Base-by-base conservation (phyloP, 116 monocot species). In the Cymodocea nodosa region DNA sequence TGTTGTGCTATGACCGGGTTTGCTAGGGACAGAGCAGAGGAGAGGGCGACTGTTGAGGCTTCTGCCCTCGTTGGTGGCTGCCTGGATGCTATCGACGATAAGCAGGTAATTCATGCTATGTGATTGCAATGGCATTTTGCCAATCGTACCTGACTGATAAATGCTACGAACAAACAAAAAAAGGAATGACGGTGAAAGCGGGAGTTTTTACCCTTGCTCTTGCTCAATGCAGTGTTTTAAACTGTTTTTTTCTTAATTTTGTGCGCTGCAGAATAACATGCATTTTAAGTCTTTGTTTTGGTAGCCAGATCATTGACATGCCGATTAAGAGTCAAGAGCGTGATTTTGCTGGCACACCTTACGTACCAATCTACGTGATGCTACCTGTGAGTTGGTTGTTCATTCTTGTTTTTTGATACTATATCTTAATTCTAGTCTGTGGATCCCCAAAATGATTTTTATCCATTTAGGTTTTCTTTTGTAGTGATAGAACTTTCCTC, bases 291-390 rank as follows among this genome's bases (percentile, higher is more conserved):
- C n/a, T 44, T 15, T 60, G 6, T 70, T 49, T 70, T 59, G 56
- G 17, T 50, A 60, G 59, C 22, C 59, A 70, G 70, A 49, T 70
- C 16, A 60, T 50, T 49, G 70, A 51, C 25, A 72, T 77, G 63
- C 51, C 63, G 50, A 69, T 62, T 19, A 75, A 61, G 50, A 67
- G 70, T 15, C 79, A 52, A 18, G 83, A 87, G 67, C 87, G 73
- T 35, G 87, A 87, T 73, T 87, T 80, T 80, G 80, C 87, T 3
- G 87, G 87, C 56, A 83, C 83, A 0, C 62, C 87, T 50, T 83
- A 81, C 67, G 81, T 88, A 44, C 87, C 81, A 51, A 78, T 87
- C 14, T 80, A 80, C 66, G 83, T 87, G 54, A 83, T 87, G 87
- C 61, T 87, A 57, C 87, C 87, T 40, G 86, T 86, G 56, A 80